Evolutionary conservation across 495 filamentous ascomycete genomes (phyloP).

Genomic region (Daldinia loculata): DNA sequence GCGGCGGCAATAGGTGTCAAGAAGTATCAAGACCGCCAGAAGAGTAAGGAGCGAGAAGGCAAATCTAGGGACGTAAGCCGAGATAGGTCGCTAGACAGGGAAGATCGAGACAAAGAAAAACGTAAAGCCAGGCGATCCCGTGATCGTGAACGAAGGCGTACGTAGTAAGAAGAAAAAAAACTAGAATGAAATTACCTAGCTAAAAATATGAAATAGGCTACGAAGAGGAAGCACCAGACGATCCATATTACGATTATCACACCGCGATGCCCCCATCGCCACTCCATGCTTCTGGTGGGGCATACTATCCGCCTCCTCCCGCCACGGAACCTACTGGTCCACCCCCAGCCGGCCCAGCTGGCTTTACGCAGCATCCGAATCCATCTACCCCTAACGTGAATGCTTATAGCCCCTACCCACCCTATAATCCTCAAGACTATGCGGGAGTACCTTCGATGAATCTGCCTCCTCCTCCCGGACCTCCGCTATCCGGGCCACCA

Average conservation of each 20-base stretch:
- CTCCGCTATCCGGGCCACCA: slow-evolving; percentile 43
- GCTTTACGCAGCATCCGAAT: slow-evolving; percentile 56
- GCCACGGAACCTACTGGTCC: slow-evolving; percentile 18
- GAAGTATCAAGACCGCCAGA: slow-evolving; percentile 61
- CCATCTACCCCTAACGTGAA: slow-evolving; percentile 48
- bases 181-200: neutral
- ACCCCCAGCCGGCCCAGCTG: slow-evolving; percentile 32
- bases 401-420: slow-evolving; percentile 44
- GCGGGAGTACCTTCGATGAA: slow-evolving; percentile 37
- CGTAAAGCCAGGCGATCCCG: slow-evolving; percentile 39
- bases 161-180: slow-evolving; percentile 40
- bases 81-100: slow-evolving; percentile 31
- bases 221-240: slow-evolving; percentile 50
- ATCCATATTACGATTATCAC: slow-evolving; percentile 49
- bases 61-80: slow-evolving; percentile 45
- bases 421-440: slow-evolving; percentile 53
- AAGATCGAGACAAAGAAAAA: slow-evolving; percentile 39
- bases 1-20: slow-evolving; percentile 77
- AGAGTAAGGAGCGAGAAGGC: slow-evolving; percentile 50
- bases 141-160: slow-evolving; percentile 55
- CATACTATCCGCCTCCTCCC: slow-evolving; percentile 52
- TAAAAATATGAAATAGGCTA: slow-evolving; percentile 49
- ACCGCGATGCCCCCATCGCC: slow-evolving; percentile 55
- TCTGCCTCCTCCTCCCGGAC: slow-evolving; percentile 50
- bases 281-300: slow-evolving; percentile 62